phyloP scores from a whole-genome alignment of 371 early-diverging fungal genomes.

The Smittium culicis region DNA sequence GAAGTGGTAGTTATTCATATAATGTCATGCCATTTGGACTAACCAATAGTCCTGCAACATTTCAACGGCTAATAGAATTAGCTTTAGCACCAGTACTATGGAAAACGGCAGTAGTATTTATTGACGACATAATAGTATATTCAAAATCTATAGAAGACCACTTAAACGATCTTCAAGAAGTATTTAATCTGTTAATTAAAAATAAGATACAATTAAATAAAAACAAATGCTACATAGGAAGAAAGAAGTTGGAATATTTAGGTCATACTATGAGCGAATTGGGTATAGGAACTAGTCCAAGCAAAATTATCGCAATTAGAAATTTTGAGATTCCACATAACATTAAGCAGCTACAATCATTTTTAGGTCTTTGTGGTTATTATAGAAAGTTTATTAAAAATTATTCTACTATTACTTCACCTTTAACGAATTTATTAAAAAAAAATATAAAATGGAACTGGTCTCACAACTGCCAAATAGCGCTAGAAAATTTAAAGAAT shows the following conservation, averaged over 20 bases:
- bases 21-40: conserved; percentile 2
- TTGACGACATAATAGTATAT: conserved; percentile 11
- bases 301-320: conserved; percentile 13
- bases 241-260: not conserved
- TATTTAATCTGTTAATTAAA: conserved; percentile 12
- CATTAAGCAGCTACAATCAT: conserved; percentile 16
- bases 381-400: conserved; percentile 20
- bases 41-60: conserved; percentile 1
- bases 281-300: conserved; percentile 8
- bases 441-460: not conserved
- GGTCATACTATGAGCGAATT: not conserved
- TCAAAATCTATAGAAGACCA: conserved; percentile 11
- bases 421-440: conserved; percentile 19
- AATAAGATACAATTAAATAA: conserved; percentile 18
- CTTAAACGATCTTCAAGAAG: conserved; percentile 4
- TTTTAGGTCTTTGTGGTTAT: conserved; percentile 19
- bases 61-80: conserved; percentile 4
- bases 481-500: too few species aligned
- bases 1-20: conserved; percentile 5
- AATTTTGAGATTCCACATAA: conserved; percentile 14
- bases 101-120: conserved; percentile 18
- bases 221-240: conserved; percentile 1
- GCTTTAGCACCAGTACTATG: conserved; percentile 4
- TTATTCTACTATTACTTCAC: conserved; percentile 13
- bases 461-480: conserved; percentile 6